These are phyloP conservation scores for Verticillium klebahnii DNA, from an alignment of 2,329 filamentous ascomycete species.

Conservation along the genomic window DNA sequence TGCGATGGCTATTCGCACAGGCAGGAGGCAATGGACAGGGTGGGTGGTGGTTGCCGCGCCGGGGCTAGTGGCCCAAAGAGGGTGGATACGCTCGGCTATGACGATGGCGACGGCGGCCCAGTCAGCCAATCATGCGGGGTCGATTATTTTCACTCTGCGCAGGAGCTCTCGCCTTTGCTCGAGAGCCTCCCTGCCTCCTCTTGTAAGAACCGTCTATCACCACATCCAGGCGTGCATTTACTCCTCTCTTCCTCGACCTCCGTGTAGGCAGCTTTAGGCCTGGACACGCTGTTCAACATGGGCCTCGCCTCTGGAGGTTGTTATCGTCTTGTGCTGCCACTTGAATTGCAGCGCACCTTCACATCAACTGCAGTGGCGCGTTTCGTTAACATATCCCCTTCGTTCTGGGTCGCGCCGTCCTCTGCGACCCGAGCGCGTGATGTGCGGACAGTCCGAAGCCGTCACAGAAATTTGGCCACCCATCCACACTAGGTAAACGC, in stretches of 20 bases:
- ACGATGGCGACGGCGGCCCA: constrained; percentile 14
- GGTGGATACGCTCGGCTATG: constrained; percentile 14
- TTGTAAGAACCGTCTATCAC: not conserved
- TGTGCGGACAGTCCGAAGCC: not conserved
- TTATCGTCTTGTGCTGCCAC: too few relatives aligned
- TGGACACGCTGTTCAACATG: too few relatives aligned
- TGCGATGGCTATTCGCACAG: constrained; percentile 3
- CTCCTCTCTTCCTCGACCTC: too few relatives aligned
- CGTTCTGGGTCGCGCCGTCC: not conserved
- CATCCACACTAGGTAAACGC: not conserved
- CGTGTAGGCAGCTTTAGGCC: too few relatives aligned
- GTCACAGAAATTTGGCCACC: not conserved
- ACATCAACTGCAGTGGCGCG: too few relatives aligned
- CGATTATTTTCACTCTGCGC: constrained; percentile 13
- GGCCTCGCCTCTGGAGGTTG: too few relatives aligned
- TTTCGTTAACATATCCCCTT: not conserved
- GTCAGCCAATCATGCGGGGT: constrained; percentile 10
- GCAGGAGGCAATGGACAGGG: not conserved
- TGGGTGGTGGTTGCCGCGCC: constrained; percentile 1
- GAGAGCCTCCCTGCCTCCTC: not conserved
- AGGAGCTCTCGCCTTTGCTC: not conserved
- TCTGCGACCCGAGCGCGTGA: not conserved
- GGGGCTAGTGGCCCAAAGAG: not conserved
- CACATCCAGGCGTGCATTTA: not conserved
- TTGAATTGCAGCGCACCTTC: too few relatives aligned